These are phyloP conservation scores for Dipteronia dyeriana DNA, from an alignment of 345 rosid genomes.

Conservation along the genomic window DNA sequence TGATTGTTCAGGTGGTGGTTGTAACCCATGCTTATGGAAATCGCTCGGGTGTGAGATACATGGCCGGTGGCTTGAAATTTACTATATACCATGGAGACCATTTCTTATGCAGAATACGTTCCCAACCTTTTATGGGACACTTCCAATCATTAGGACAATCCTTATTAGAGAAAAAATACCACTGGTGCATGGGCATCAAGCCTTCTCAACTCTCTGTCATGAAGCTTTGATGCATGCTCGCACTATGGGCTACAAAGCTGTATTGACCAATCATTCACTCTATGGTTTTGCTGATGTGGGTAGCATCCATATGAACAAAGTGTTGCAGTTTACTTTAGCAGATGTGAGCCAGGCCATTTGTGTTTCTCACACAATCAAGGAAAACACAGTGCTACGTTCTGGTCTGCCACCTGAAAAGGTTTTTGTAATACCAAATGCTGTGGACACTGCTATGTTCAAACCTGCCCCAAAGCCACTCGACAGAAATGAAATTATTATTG, in stretches of 20 bases:
- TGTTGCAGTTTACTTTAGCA: slow-evolving; percentile 87
- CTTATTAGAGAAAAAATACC: slow-evolving; percentile 76
- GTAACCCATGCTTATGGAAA: slow-evolving; percentile 95
- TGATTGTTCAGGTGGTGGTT: slow-evolving; percentile 73
- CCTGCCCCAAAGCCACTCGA: slow-evolving; percentile 63
- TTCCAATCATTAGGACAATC: slow-evolving; percentile 79
- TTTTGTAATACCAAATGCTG: slow-evolving; percentile 92
- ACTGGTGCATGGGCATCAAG: slow-evolving; percentile 93
- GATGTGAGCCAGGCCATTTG: slow-evolving; percentile 95
- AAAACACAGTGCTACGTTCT: slow-evolving; percentile 87
- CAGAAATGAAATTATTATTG: slow-evolving; percentile 66
- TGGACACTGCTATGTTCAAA: slow-evolving; percentile 95
- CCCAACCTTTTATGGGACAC: slow-evolving; percentile 78
- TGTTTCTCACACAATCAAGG: slow-evolving; percentile 97
- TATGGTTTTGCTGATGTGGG: slow-evolving; percentile 97
- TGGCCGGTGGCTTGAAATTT: slow-evolving; percentile 90
- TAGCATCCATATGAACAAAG: slow-evolving; percentile 97
- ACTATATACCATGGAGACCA: slow-evolving; percentile 88
- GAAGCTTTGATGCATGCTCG: slow-evolving; percentile 96
- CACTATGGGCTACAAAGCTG: slow-evolving; percentile 87
- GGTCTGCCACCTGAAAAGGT: slow-evolving; percentile 88
- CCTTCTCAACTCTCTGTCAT: slow-evolving; percentile 96
- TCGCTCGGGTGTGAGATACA: slow-evolving; percentile 83
- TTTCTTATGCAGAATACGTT: slow-evolving; percentile 84
- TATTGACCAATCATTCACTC: slow-evolving; percentile 90